Evolutionary conservation across 208 protist genomes (phyloP), one percentile per base, ranked within the genome.

Genomic region (Wallacemonas sp.): DNA sequence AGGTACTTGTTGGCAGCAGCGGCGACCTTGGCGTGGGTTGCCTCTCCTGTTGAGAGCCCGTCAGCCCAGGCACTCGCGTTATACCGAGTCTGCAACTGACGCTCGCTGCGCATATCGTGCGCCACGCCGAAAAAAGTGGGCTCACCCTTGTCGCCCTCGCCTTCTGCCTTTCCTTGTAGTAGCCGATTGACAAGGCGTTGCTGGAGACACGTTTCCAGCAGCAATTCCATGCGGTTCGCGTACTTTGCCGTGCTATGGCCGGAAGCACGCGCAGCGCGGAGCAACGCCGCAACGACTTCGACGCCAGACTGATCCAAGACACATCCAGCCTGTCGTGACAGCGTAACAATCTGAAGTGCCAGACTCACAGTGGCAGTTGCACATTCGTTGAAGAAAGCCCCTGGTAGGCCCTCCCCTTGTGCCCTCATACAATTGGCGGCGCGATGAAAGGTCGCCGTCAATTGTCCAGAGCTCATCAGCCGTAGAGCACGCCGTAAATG

Each of bases 401-500:
- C 39, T 38, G 42, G 54, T 6, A 24, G 12, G 9, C 3, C 3
- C 12, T 45, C 17, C 3, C 38, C 59, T 53, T 65, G 59, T 0
- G 27, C 32, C 0, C 15, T 26, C 59, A 45, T 4, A 54, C 37
- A 13, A n/a, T 27, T 27, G 21, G 70, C 55, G 1, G 68, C 58
- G 34, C 60, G 34, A 57, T 73, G 70, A 32, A 85, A 69, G 9
- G 73, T 46, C 10, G 48, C 38, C 1, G 65, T 59, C 27, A 85
- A 58, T 46, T 83, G 66, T 8, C 61, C 45, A 24, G 70, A 61
- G 39, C 70, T 78, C 54, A 80, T 67, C 52, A 83, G 61, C 21
- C 83, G 83, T 41, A 90, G 58, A 38, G 87, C 81, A 50, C 81
- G 83, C 26, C 78, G 82, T 10, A 93, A 39, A 44, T 93, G 83